These are phyloP conservation scores for Astathelohania contejeani DNA, from an alignment of 371 early-diverging fungal genomes.

Conservation along the genomic window DNA sequence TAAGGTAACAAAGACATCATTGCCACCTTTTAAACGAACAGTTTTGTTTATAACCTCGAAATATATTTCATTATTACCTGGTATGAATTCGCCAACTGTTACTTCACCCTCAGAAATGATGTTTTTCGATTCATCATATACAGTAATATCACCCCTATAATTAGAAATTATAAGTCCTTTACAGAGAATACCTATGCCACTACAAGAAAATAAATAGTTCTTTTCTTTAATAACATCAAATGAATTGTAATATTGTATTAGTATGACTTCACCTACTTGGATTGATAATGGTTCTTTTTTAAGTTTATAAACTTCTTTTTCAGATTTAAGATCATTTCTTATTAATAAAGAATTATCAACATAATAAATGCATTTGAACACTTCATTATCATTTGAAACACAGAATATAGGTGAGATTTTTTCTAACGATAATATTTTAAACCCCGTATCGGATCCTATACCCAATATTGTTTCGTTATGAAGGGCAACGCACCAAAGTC, in stretches of 20 bases:
- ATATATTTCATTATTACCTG: not conserved
- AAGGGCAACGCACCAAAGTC: slow-evolving; percentile 82
- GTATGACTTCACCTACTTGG: not conserved
- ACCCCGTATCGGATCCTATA: slow-evolving; percentile 82
- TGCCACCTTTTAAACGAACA: not conserved
- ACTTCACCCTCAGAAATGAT: not conserved
- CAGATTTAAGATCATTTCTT: slow-evolving; percentile 9
- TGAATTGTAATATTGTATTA: not conserved
- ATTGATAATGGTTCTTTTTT: not conserved
- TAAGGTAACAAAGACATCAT: not conserved
- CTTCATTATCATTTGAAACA: slow-evolving; percentile 38
- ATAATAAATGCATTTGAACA: slow-evolving; percentile 15
- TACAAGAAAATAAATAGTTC: not conserved
- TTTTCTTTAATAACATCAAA: not conserved
- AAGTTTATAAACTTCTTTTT: slow-evolving; percentile 8
- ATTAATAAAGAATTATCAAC: slow-evolving; percentile 15
- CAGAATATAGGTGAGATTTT: slow-evolving; percentile 74
- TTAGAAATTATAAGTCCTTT: not conserved
- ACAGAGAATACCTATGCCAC: not conserved
- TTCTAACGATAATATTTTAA: slow-evolving; percentile 84
- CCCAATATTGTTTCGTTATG: slow-evolving; percentile 70
- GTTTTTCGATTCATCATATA: not conserved
- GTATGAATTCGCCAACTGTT: not conserved
- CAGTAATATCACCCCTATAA: not conserved
- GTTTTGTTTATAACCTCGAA: too few species aligned